phyloP scores from a whole-genome alignment of 2,329 filamentous ascomycete genomes.

The Fusarium mexicanum region DNA sequence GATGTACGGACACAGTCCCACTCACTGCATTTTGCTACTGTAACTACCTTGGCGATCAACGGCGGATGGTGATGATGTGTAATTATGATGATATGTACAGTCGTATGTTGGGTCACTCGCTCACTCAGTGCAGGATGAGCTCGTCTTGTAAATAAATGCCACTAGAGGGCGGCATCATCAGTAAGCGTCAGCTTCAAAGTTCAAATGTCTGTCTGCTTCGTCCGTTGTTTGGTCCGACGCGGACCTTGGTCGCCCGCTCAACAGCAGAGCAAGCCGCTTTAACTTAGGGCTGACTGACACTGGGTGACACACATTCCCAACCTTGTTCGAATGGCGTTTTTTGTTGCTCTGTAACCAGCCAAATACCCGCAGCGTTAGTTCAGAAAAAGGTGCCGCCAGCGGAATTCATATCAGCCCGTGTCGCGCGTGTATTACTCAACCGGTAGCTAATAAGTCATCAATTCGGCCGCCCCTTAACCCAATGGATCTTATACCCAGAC shows the following conservation, averaged over 20 bases:
- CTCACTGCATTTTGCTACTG: not conserved
- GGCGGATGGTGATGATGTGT: not conserved
- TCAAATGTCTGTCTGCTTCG: constrained; percentile 12
- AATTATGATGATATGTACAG: constrained; percentile 6
- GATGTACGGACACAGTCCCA: not conserved
- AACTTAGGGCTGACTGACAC: constrained; percentile 35
- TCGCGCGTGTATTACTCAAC: constrained; percentile 17
- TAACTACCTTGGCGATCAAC: not conserved
- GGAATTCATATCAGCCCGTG: constrained; percentile 7
- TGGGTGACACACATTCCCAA: constrained; percentile 16
- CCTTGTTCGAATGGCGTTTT: constrained; percentile 2
- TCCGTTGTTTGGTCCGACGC: constrained; percentile 28
- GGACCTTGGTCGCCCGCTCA: constrained; percentile 5
- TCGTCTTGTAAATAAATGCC: not conserved
- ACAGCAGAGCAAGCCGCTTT: not conserved
- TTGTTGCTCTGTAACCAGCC: constrained; percentile 8
- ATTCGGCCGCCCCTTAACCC: not conserved
- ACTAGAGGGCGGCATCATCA: constrained; percentile 5
- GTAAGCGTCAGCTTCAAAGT: constrained; percentile 13
- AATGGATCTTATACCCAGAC: constrained; percentile 16
- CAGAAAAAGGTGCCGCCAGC: constrained; percentile 6
- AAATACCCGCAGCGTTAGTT: not conserved
- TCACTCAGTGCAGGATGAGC: not conserved
- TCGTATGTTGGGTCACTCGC: not conserved
- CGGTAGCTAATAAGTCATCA: not conserved